Evolutionary conservation across 768 basidiomycete species (phyloP).

Genomic region (Leccinum uliginosum): DNA sequence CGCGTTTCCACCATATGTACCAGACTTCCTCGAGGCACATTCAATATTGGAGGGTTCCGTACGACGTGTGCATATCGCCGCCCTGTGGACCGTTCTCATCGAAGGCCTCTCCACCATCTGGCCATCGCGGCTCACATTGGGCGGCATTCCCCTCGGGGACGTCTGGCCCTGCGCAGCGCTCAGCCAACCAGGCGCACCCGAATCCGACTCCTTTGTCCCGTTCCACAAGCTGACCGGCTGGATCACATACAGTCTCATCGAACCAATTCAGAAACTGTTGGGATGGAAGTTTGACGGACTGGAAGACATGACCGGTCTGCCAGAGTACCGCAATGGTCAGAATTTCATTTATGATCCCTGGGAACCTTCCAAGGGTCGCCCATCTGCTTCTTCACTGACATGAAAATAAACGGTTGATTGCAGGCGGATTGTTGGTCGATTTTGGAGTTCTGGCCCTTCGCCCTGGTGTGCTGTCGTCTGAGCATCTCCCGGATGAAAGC

Average conservation of each 20-base stretch:
- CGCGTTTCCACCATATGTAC: background rate
- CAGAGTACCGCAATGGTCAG: slow-evolving; percentile 88
- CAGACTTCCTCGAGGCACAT: slow-evolving; percentile 69
- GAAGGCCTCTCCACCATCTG: slow-evolving; percentile 84
- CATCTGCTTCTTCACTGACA: background rate
- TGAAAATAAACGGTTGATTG: background rate
- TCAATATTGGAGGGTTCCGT: slow-evolving; percentile 40
- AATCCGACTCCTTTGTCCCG: slow-evolving; percentile 68
- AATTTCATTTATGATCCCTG: background rate
- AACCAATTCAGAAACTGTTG: slow-evolving; percentile 73
- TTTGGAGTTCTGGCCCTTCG: slow-evolving; percentile 73
- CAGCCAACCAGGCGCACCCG: slow-evolving; percentile 24
- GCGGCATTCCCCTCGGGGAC: slow-evolving; percentile 75
- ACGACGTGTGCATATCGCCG: slow-evolving; percentile 60
- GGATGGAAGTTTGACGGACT: slow-evolving; percentile 79
- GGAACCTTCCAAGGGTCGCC: background rate
- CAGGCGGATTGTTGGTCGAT: slow-evolving; percentile 87
- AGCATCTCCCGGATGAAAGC: slow-evolving; percentile 30
- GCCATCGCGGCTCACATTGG: slow-evolving; percentile 72
- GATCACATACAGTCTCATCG: slow-evolving; percentile 86
- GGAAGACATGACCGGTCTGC: slow-evolving; percentile 86
- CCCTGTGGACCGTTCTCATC: slow-evolving; percentile 80
- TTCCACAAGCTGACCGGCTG: slow-evolving; percentile 97
- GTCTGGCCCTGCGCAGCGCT: slow-evolving; percentile 84
- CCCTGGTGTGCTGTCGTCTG: slow-evolving; percentile 47